A percentile compares a stretch with the other conserved stretches of the same genome.
Conservation (phyloP, 768 basidiomycete genomes). For the Podaxis sp. region DNA sequence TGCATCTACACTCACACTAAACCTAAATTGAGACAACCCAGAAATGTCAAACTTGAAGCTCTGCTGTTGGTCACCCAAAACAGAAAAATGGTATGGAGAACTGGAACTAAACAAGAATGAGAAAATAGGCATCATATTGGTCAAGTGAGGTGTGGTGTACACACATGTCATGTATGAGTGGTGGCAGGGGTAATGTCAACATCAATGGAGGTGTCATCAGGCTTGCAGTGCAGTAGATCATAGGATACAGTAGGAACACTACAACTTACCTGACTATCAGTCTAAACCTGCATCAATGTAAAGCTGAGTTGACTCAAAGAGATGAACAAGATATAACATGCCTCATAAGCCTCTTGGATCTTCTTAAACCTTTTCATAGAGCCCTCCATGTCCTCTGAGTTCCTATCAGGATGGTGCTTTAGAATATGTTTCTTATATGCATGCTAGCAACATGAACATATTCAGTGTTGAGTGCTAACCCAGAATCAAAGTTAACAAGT, state of each 20-base stretch:
- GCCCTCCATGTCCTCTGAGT: constrained; percentile 64
- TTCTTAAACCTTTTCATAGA: constrained; percentile 68
- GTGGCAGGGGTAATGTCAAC: neutral
- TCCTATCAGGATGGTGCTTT: constrained; percentile 70
- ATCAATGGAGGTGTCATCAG: neutral
- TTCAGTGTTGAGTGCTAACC: neutral
- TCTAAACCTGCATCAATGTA: neutral
- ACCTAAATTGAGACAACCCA: neutral
- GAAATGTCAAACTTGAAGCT: neutral
- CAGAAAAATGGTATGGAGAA: neutral
- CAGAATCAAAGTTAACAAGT: too few relatives aligned
- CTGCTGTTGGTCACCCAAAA: neutral
- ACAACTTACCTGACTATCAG: neutral
- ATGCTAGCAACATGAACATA: constrained; percentile 34
- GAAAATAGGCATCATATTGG: neutral
- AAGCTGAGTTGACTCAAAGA: neutral
- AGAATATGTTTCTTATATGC: constrained; percentile 67
- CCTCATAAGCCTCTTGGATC: constrained; percentile 81
- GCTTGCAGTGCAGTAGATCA: neutral
- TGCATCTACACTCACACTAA: neutral
- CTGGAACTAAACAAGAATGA: constrained; percentile 8
- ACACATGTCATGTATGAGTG: neutral
- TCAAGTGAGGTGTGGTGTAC: neutral
- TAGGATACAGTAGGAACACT: neutral
- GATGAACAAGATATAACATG: neutral